Evolutionary conservation across 2,329 filamentous ascomycete genomes (phyloP).

Genomic region (Lecanoromycetidae sp.): DNA sequence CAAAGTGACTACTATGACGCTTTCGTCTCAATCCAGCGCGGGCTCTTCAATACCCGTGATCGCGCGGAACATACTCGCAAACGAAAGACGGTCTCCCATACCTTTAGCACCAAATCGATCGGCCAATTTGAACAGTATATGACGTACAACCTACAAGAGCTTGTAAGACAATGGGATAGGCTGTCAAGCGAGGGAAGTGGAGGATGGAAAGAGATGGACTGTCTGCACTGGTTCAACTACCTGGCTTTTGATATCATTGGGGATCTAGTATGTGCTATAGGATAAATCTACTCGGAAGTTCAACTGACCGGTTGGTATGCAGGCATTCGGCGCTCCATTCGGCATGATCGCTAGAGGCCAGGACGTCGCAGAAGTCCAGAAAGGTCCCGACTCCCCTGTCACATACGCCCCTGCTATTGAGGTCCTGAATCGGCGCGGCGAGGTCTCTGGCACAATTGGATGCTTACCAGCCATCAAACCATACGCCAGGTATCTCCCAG

Average conservation of each 20-base stretch:
- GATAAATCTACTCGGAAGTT: constrained; percentile 24
- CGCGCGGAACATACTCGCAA: constrained; percentile 74
- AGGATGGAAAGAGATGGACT: constrained; percentile 49
- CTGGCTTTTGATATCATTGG: constrained; percentile 50
- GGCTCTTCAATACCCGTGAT: constrained; percentile 81
- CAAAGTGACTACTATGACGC: constrained; percentile 74
- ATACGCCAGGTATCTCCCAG: constrained; percentile 67
- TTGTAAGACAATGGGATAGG: constrained; percentile 60
- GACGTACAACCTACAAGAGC: constrained; percentile 61
- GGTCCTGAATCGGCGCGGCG: constrained; percentile 70
- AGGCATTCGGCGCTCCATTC: constrained; percentile 66
- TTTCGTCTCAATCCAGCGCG: constrained; percentile 75
- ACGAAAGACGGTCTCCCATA: constrained; percentile 77
- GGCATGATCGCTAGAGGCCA: constrained; percentile 68
- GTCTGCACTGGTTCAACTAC: constrained; percentile 70
- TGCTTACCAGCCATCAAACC: constrained; percentile 63
- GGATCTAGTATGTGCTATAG: constrained; percentile 27
- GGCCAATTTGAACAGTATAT: constrained; percentile 84
- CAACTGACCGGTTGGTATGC: constrained; percentile 43
- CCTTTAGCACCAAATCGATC: constrained; percentile 71
- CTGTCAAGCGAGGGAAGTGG: constrained; percentile 40
- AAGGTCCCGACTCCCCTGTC: constrained; percentile 47
- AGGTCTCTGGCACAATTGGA: constrained; percentile 71
- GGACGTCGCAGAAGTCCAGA: constrained; percentile 63
- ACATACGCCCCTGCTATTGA: constrained; percentile 69